phyloP scores from a whole-genome alignment of 371 early-diverging fungal genomes.

The Mortierella sp. region DNA sequence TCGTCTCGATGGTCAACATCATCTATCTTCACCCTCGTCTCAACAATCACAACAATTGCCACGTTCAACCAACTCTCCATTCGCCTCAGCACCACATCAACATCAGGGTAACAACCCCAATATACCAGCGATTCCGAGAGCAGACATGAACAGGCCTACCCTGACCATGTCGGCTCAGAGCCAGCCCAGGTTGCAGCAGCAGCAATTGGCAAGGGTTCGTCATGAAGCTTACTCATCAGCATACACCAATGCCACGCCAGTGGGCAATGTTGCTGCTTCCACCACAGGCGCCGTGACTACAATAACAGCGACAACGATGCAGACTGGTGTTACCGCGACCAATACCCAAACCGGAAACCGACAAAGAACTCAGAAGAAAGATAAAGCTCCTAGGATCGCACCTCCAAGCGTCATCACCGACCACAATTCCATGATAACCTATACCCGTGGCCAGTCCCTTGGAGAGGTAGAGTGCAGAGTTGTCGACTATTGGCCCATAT shows the following conservation, averaged over 20 bases:
- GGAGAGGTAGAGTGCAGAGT: conserved; percentile 35
- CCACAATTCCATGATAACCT: conserved; percentile 10
- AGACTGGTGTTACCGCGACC: conserved; percentile 4
- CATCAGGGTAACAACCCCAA: conserved; percentile 15
- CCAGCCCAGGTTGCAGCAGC: conserved; percentile 7
- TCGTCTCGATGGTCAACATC: conserved; percentile 16
- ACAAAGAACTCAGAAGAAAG: conserved; percentile 41
- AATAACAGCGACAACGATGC: conserved; percentile 11
- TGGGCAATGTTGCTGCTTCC: conserved; percentile 14
- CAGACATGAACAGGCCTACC: too few relatives aligned
- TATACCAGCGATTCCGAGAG: neutral
- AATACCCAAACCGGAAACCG: conserved; percentile 23
- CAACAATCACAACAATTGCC: conserved; percentile 8
- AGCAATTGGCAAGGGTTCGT: conserved; percentile 5
- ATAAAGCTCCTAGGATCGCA: conserved; percentile 33
- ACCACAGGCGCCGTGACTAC: conserved; percentile 13
- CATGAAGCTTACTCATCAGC: conserved; percentile 8
- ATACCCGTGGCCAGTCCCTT: conserved; percentile 34
- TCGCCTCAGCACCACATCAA: neutral
- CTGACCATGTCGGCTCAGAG: too few relatives aligned
- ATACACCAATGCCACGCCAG: conserved; percentile 7
- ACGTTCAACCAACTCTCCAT: neutral
- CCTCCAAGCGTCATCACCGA: conserved; percentile 39
- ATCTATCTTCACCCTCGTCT: neutral
- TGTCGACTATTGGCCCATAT: neutral